These are phyloP conservation scores for Withania somnifera DNA, from an alignment of 305 asterid species.

Conservation along the genomic window DNA sequence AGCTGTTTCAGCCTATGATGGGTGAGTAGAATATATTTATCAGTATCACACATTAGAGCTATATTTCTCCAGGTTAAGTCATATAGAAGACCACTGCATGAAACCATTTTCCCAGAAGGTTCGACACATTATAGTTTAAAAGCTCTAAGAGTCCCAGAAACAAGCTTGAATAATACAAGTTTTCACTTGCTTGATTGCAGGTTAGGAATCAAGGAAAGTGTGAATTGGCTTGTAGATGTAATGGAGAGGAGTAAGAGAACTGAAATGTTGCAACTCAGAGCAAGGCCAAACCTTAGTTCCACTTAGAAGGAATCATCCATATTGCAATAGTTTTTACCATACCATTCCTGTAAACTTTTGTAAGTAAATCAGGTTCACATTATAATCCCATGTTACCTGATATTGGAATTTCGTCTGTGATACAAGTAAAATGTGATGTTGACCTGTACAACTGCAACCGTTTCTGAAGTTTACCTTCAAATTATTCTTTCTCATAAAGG, in stretches of 20 bases:
- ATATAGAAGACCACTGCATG: not conserved
- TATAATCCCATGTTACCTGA: constrained; percentile 8
- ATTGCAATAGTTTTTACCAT: not conserved
- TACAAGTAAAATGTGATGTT: not conserved
- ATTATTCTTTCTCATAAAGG: not conserved
- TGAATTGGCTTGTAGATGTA: constrained; percentile 83
- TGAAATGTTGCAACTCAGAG: constrained; percentile 60
- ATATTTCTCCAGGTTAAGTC: not conserved
- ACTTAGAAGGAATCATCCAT: not conserved
- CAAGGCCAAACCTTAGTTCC: constrained; percentile 25
- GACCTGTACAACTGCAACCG: not conserved
- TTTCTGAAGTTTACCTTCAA: not conserved
- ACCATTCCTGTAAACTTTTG: constrained; percentile 7
- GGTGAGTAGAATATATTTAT: constrained; percentile 30
- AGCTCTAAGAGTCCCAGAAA: not conserved
- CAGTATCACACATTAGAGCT: not conserved
- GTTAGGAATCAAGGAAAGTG: constrained; percentile 80
- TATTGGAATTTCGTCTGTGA: constrained; percentile 1
- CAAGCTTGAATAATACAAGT: not conserved
- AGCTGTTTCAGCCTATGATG: constrained; percentile 74
- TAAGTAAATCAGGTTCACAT: constrained; percentile 10
- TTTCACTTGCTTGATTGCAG: constrained; percentile 28
- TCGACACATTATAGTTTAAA: not conserved
- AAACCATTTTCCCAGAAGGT: not conserved
- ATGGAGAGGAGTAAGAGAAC: constrained; percentile 95